These are phyloP conservation scores for Byssothecium circinans DNA, from an alignment of 2,329 filamentous ascomycete genomes.

Conservation along the genomic window DNA sequence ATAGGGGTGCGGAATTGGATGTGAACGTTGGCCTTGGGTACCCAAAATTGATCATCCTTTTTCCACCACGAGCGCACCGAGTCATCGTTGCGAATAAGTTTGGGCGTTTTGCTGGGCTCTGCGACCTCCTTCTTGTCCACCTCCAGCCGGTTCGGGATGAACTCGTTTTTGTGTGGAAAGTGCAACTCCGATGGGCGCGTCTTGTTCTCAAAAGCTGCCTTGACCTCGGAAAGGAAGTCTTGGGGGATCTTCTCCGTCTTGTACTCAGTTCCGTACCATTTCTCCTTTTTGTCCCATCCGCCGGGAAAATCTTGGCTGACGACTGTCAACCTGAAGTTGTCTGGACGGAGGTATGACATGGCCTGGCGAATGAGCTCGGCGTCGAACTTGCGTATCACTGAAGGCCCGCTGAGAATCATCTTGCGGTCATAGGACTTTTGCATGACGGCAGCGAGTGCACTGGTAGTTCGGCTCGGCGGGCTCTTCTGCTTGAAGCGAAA, in stretches of 20 bases:
- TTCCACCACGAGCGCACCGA: slow-evolving; percentile 90
- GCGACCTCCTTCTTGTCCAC: slow-evolving; percentile 93
- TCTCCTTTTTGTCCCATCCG: slow-evolving; percentile 83
- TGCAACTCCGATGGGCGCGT: slow-evolving; percentile 72
- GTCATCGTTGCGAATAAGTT: slow-evolving; percentile 81
- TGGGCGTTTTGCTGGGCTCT: slow-evolving; percentile 72
- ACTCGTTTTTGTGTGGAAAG: slow-evolving; percentile 90
- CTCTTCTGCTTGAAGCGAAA: slow-evolving; percentile 96
- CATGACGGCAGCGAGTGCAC: slow-evolving; percentile 82
- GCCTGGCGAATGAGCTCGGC: slow-evolving; percentile 73
- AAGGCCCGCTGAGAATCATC: slow-evolving; percentile 80
- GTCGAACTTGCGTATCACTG: slow-evolving; percentile 77
- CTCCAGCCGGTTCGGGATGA: slow-evolving; percentile 88
- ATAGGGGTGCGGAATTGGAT: slow-evolving; percentile 79
- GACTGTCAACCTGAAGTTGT: slow-evolving; percentile 85
- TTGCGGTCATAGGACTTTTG: slow-evolving; percentile 86
- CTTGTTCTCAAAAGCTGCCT: slow-evolving; percentile 61
- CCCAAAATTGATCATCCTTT: slow-evolving; percentile 98
- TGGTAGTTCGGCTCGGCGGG: slow-evolving; percentile 85
- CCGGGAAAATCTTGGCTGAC: slow-evolving; percentile 83
- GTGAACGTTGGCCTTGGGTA: slow-evolving; percentile 87
- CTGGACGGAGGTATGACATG: slow-evolving; percentile 73
- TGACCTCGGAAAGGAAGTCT: slow-evolving; percentile 73
- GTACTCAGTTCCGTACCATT: slow-evolving; percentile 98
- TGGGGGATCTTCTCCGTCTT: slow-evolving; percentile 76